Percentiles rank a stretch among this genome's conserved stretches.
Conservation (phyloP, 192 early-diverging fungal species). For the Cetraspora pellucida region DNA sequence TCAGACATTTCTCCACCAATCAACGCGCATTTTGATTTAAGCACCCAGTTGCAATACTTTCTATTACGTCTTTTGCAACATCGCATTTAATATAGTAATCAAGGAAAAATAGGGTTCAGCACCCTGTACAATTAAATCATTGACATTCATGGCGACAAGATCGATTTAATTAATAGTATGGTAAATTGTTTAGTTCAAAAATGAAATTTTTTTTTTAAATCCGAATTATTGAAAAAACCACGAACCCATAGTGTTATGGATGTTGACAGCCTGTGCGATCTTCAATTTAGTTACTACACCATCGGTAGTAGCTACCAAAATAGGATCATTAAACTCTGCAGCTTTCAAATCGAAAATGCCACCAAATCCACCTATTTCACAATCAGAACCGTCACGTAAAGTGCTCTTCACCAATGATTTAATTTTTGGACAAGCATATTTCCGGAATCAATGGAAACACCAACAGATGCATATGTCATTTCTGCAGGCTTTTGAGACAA, state of each 20-base stretch:
- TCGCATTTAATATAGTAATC: constrained; percentile 96
- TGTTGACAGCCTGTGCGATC: constrained; percentile 83
- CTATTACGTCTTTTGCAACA: constrained; percentile 87
- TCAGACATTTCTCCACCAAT: constrained; percentile 99
- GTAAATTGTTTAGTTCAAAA: neutral
- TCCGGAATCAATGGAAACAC: constrained; percentile 95
- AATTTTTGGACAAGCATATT: constrained; percentile 94
- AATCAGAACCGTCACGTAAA: constrained; percentile 87
- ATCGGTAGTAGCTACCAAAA: constrained; percentile 95
- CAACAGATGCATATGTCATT: constrained; percentile 93
- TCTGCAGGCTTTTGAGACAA: constrained; percentile 37
- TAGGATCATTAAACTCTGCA: constrained; percentile 88
- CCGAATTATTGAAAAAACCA: neutral
- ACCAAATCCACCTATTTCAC: constrained; percentile 98
- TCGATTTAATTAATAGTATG: constrained; percentile 63
- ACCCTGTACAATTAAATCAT: constrained; percentile 98
- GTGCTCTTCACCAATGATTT: constrained; percentile 96
- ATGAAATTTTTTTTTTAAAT: neutral
- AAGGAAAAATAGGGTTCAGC: constrained; percentile 99
- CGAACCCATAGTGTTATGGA: constrained; percentile 88
- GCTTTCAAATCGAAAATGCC: constrained; percentile 96
- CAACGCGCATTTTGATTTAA: constrained; percentile 86
- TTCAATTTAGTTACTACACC: constrained; percentile 99
- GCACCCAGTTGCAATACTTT: constrained; percentile 95
- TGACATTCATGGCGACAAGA: constrained; percentile 99